phyloP scores from a whole-genome alignment of 2,329 filamentous ascomycete species.

The Pyrenophora seminiperda region DNA sequence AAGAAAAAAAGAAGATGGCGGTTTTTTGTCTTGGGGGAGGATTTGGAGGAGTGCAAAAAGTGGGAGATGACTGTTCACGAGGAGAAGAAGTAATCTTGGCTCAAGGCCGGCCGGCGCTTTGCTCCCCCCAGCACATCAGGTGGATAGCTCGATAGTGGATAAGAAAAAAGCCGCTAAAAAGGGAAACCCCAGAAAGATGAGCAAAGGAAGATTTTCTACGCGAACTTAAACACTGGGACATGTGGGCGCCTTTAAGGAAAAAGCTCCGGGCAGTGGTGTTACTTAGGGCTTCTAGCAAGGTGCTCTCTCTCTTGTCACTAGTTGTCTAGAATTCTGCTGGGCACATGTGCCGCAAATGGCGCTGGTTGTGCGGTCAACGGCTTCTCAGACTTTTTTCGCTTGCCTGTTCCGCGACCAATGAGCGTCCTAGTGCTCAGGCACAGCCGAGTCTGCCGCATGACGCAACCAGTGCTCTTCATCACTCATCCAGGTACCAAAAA shows the following conservation, averaged over 20 bases:
- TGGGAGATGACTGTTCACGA: neutral
- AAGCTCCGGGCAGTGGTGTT: too few species aligned
- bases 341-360: conserved; percentile 7
- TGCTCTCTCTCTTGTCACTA: too few species aligned
- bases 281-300: too few species aligned
- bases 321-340: conserved; percentile 7
- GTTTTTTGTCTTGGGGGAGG: neutral
- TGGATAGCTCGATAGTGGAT: conserved; percentile 7
- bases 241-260: conserved; percentile 8
- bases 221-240: conserved; percentile 4
- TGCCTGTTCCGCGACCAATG: conserved; percentile 21
- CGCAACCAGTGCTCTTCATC: conserved; percentile 9
- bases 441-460: conserved; percentile 9
- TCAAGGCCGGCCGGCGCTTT: conserved; percentile 10
- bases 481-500: conserved; percentile 6
- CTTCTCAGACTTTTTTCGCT: conserved; percentile 19
- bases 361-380: conserved; percentile 11
- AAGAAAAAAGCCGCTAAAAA: conserved; percentile 10
- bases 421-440: conserved; percentile 19
- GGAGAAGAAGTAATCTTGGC: too few species aligned
- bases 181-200: conserved; percentile 4
- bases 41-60: neutral
- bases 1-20: neutral
- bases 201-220: conserved; percentile 4
- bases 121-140: conserved; percentile 15